Base-by-base conservation (phyloP, 108 stramenopile genomes). In the Aurantiochytrium sp. region DNA sequence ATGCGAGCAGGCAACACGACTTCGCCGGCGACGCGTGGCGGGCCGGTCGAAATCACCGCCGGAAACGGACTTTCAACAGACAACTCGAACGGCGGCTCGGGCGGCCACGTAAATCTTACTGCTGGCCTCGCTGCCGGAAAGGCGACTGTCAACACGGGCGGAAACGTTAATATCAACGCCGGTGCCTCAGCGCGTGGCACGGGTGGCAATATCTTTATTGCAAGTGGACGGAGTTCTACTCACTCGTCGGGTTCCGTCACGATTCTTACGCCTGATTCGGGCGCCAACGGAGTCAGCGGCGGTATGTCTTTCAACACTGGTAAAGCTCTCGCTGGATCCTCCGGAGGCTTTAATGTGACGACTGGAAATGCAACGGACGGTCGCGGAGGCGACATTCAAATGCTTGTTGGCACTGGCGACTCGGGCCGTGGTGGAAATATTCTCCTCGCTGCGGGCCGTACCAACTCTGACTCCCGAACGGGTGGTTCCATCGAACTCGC, bases 61-160 rank as follows among this genome's bases (percentile, higher is more conserved):
- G 92, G 92, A 2, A 87, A 88, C 35, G 92, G 92, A 25, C 60
- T 88, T 43, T 76, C 64, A 16, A 18, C 25, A 23, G 64, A 69
- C 64, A 28, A 90, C 18, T 88, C 72, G 25, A 73, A 90, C 42
- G 91, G 90, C 8, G 92, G 92, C 43, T 73, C 90, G 44, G 92
- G 92, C 35, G 92, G 92, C 5, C 60, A 90, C 72, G 91, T 92
- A 28, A 90, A 91, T 19, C 88, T 92, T 14, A 88, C 88, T 18
- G 92, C 91, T 51, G 92, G 92, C n/a, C 90, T 90, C 28, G 91
- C 71, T 4, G 89, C 91, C 59, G 92, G 92, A n/a, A 88, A 49
- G 16, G 53, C 60, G 18, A 12, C 28, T 23, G 90, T 44, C 89
- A 87, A 92, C 60, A 23, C 76, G 55, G 92, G 92, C 29, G 92